phyloP scores from a whole-genome alignment of 805 yeast genomes.

The Saccharomycopsis olivae region DNA sequence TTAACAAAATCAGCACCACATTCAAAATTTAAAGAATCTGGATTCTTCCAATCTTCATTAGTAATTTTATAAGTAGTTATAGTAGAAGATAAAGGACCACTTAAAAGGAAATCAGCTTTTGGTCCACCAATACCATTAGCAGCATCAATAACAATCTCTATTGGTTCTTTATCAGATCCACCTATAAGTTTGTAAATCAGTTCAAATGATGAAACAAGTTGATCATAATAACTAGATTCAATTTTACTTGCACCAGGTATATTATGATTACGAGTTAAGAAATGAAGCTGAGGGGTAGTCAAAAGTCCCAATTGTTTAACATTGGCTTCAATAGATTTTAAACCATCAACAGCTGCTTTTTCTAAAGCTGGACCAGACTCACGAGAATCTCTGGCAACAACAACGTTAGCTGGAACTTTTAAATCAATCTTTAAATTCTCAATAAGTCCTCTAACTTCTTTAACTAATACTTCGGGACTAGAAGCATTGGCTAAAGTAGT shows the following conservation, averaged over 20 bases:
- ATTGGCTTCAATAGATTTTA: constrained; percentile 36
- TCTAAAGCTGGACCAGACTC: constrained; percentile 67
- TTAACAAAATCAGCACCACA: constrained; percentile 98
- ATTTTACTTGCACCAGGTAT: constrained; percentile 38
- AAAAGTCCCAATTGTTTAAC: constrained; percentile 52
- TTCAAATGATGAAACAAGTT: constrained; percentile 45
- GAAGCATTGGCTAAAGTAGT: constrained; percentile 68
- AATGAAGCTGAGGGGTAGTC: constrained; percentile 94
- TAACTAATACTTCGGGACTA: constrained; percentile 31
- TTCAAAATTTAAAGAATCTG: constrained; percentile 52
- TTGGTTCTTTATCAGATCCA: constrained; percentile 20
- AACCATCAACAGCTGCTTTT: constrained; percentile 50
- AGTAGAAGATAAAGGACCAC: constrained; percentile 28
- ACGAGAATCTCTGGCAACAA: constrained; percentile 82
- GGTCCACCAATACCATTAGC: constrained; percentile 98
- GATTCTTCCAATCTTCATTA: constrained; percentile 44
- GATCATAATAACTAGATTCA: constrained; percentile 60
- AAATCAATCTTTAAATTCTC: constrained; percentile 36
- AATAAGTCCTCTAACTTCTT: constrained; percentile 30
- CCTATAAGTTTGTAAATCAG: constrained; percentile 26
- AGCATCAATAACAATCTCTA: constrained; percentile 63
- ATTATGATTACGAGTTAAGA: constrained; percentile 64
- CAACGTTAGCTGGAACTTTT: constrained; percentile 33
- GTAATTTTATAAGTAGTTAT: constrained; percentile 35
- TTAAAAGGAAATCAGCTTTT: constrained; percentile 42